phyloP scores from a whole-genome alignment of 129 eudicot species.

The Chrysanthemum makinoi region DNA sequence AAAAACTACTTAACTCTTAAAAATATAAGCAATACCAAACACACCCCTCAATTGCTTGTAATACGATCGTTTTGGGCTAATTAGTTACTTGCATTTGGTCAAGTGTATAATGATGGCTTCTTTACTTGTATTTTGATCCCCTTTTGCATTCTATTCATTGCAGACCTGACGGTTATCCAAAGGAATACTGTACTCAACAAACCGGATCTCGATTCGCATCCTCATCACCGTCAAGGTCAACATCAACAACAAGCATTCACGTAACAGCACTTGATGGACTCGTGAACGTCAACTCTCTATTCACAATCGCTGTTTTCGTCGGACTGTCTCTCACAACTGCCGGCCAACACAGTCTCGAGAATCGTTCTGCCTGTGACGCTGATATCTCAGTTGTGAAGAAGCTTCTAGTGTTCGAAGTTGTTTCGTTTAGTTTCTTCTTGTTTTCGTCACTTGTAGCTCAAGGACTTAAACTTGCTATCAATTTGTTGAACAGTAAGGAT shows the following conservation, averaged over 20 bases:
- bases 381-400: constrained; percentile 40
- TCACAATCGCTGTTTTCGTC: constrained; percentile 58
- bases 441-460: constrained; percentile 55
- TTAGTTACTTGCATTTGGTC: too few relatives aligned
- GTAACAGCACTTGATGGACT: constrained; percentile 61
- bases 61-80: too few relatives aligned
- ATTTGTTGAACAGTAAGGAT: constrained; percentile 44
- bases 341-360: constrained; percentile 43
- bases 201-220: too few relatives aligned
- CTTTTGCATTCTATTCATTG: too few relatives aligned
- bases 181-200: too few relatives aligned
- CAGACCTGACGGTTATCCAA: too few relatives aligned
- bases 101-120: too few relatives aligned
- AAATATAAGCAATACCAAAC: too few relatives aligned
- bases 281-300: constrained; percentile 55
- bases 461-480: constrained; percentile 55
- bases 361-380: constrained; percentile 36
- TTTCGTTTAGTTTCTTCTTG: constrained; percentile 56
- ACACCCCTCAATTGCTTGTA: too few relatives aligned
- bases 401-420: constrained; percentile 47
- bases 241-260: constrained; percentile 54
- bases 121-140: too few relatives aligned
- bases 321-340: constrained; percentile 56
- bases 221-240: neutral
- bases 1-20: too few relatives aligned